Evolutionary conservation across 768 basidiomycete genomes (phyloP), one percentile per base, ranked within the genome.

Genomic region (Hortiboletus campestris): DNA sequence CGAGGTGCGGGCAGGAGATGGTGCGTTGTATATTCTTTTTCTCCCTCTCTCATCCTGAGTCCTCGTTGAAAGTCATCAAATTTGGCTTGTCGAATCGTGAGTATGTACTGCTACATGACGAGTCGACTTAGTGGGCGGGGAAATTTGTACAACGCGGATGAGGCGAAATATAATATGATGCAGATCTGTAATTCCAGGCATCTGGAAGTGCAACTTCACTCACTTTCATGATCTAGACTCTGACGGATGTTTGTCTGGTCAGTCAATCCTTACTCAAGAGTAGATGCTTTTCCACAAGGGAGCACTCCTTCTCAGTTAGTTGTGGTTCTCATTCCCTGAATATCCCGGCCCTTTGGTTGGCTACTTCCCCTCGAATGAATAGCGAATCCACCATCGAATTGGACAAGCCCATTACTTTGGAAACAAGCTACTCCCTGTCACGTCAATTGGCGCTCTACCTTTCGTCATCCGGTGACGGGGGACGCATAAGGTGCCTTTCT

Each of bases 41-140:
- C 35, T 39, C 43, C 16, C 43, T 13, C 22, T 19, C 60, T 49
- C 16, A 47, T 46, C 14, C 47, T 55, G 54, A 67, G 19, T 61
- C 31, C 25, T 51, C 17, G 20, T 52, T 39, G 4, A 40, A 63
- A 94, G 91, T 94, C 19, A 83, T 94, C 58, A 93, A 91, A 73
- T 93, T 94, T 63, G 91, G 91, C 4, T 78, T 84, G 57, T 92
- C 89, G 4, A 79, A 79, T 36, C 78, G 86, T 61, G 91, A 94
- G 75, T 94, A 93, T 69, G 91, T 94, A 13, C 76, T 94, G 40
- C 76, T 94, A 11, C 88, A 91, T 63, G 92, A 93, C 53, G 89
- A 91, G 50, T 85, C 80, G 36, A 63, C 76, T 47, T 84, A 66
- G 53, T 39, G n/a, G 42, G 16, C n/a, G 31, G 38, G 16, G 22